Evolutionary conservation across 177 flowering plant genomes (phyloP), one percentile per base, ranked within the genome.

Genomic region (Vitis hybrid): DNA sequence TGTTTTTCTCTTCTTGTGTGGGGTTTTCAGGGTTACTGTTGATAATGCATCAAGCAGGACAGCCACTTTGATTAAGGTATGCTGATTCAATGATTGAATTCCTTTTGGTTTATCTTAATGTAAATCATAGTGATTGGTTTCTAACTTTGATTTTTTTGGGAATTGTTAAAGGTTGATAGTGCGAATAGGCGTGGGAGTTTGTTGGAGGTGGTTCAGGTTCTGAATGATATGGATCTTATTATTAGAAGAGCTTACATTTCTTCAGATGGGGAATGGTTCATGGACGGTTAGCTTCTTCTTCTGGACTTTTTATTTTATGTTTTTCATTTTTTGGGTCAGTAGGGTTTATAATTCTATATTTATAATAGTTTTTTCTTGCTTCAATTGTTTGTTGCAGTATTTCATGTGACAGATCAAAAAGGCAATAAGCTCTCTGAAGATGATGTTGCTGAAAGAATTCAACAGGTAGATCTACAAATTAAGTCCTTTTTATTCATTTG

Each of bases 191-290:
- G 85, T 55, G 97, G 97, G 30, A 87, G 93, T 72, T 78, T 92
- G 71, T 67, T 92, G 60, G 88, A 86, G 72, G 92, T 92, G 65
- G 93, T 92, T 66, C 97, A 95, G 79, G 94, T 90, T 80, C 80
- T 95, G 75, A 90, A 87, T 67, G 99, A 95, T 85, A 67, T 89
- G 82, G 86, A 93, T 79, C 88, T 93, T 30, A 83, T 84, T 10
- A 84, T 95, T 35, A 85, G 78, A 57, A 82, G 92, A 72, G 99
- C 98, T 74, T 95, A 95, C 81, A 95, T 95, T 72, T 91, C 98
- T 65, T 95, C 98, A 1, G 99, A 95, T 79, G 97, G 94, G 4
- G 97, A 81, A 71, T 95, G 99, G 98, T 95, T 95, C 75, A 95
- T 95, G 99, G 99, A 95, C 85, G 99, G 98, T 94, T 57, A 71